Conservation (phyloP, 1,284 basidiomycete species). For the Inonotus obliquus region DNA sequence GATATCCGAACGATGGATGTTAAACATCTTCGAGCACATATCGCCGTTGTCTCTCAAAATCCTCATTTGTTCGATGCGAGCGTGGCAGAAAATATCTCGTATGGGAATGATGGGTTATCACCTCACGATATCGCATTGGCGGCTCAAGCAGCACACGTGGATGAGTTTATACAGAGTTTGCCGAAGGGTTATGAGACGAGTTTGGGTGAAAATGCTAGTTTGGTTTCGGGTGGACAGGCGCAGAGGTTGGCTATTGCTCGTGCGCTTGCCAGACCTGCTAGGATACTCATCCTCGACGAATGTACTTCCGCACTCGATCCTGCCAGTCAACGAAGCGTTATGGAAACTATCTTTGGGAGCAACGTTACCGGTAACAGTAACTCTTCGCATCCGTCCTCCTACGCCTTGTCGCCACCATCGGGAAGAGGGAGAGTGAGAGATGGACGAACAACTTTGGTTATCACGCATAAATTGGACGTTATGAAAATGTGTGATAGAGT, state of each 20-base stretch:
- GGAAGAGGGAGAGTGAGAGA: constrained; percentile 41
- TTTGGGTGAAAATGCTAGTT: constrained; percentile 83
- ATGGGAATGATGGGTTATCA: constrained; percentile 56
- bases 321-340: constrained; percentile 74
- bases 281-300: constrained; percentile 89
- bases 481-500: constrained; percentile 94
- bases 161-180: constrained; percentile 81
- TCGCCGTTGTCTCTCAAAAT: constrained; percentile 83
- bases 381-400: too few species aligned
- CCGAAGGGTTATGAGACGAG: constrained; percentile 83
- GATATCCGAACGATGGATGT: constrained; percentile 58
- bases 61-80: constrained; percentile 85
- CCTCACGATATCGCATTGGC: constrained; percentile 61
- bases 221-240: constrained; percentile 92
- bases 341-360: constrained; percentile 63
- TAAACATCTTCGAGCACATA: constrained; percentile 71
- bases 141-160: constrained; percentile 72
- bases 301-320: constrained; percentile 89
- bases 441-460: constrained; percentile 80
- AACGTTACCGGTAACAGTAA: too few species aligned
- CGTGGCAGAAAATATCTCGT: constrained; percentile 83
- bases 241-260: constrained; percentile 92
- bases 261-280: constrained; percentile 68
- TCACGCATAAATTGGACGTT: constrained; percentile 89
- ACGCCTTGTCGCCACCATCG: too few species aligned